A percentile compares a stretch with the other conserved stretches of the same genome.
These are phyloP conservation scores for Chamaecrista fasciculata DNA, from an alignment of 306 rosid species.

Conservation along the genomic window DNA sequence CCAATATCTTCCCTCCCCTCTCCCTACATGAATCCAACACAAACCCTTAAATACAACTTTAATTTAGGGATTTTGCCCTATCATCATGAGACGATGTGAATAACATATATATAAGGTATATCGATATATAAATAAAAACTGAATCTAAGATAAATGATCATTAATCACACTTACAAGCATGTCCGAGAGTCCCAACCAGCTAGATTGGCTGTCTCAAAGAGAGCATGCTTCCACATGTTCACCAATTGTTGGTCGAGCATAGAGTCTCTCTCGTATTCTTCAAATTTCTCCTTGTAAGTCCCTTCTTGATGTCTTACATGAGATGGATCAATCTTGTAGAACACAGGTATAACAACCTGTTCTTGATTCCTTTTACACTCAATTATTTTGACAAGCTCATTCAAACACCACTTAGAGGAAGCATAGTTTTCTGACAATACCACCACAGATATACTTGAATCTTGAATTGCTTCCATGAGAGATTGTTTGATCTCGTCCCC, in stretches of 20 bases:
- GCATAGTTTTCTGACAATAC: not conserved
- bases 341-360: slow-evolving; percentile 1
- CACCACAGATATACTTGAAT: slow-evolving; percentile 8
- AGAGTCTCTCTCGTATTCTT: not conserved
- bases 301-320: not conserved
- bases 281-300: not conserved
- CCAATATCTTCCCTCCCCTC: too few species aligned
- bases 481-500: not conserved
- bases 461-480: not conserved
- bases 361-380: not conserved
- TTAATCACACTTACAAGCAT: not conserved
- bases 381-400: not conserved
- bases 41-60: too few species aligned
- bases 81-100: too few species aligned
- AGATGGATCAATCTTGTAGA: slow-evolving; percentile 3
- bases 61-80: too few species aligned
- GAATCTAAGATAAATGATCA: too few species aligned
- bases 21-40: too few species aligned
- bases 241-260: not conserved
- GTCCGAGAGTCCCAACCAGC: slow-evolving; percentile 4
- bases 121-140: too few species aligned
- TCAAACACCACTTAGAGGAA: slow-evolving; percentile 6
- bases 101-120: too few species aligned
- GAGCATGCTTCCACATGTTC: not conserved
- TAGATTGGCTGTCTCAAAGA: not conserved